These are phyloP conservation scores for Rhynchospora pubera DNA, from an alignment of 176 grass and related monocot species.

Conservation along the genomic window DNA sequence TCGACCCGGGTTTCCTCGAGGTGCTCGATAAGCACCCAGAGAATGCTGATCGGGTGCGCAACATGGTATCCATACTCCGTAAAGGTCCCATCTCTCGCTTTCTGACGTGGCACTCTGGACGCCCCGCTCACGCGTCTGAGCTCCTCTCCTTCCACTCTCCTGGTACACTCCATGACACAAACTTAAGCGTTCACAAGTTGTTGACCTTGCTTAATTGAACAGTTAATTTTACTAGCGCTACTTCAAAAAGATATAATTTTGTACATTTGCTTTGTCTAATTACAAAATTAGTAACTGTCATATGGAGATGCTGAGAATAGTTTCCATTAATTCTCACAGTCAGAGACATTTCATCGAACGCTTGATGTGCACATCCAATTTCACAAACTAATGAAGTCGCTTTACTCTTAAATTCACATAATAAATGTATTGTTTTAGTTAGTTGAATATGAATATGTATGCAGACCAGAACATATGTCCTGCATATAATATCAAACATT, in stretches of 20 bases:
- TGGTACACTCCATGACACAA: too few species aligned
- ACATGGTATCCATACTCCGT: constrained; percentile 93
- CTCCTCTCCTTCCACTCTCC: constrained; percentile 70
- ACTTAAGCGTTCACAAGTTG: too few species aligned
- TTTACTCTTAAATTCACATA: background rate
- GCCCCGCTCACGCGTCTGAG: constrained; percentile 44
- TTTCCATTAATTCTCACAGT: background rate
- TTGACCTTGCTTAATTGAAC: background rate
- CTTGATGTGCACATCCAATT: background rate
- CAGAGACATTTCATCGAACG: background rate
- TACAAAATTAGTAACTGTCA: background rate
- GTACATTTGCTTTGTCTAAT: background rate
- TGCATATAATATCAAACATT: background rate
- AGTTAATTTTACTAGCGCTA: background rate
- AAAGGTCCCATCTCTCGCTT: constrained; percentile 58
- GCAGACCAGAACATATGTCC: background rate
- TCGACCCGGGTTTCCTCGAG: constrained; percentile 90
- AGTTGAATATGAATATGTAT: background rate
- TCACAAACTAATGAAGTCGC: background rate
- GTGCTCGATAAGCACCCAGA: constrained; percentile 81
- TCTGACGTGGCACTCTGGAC: constrained; percentile 64
- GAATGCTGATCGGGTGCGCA: constrained; percentile 81
- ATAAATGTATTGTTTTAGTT: background rate
- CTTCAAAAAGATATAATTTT: too few species aligned
- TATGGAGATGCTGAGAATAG: background rate